Conservation (phyloP, 2,329 filamentous ascomycete species). For the Trichophyton simii region DNA sequence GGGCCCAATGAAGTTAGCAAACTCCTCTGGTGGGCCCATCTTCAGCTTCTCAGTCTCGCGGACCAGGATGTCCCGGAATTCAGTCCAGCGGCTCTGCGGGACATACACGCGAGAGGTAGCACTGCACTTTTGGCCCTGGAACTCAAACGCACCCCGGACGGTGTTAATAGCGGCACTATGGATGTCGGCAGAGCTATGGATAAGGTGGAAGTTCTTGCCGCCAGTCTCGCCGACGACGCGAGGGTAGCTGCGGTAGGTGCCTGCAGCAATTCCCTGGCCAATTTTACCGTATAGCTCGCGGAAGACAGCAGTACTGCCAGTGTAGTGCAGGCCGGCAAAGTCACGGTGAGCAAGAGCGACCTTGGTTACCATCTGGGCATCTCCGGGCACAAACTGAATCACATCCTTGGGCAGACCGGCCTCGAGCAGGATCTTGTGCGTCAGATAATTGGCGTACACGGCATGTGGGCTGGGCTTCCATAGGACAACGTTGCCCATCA, state of each 20-base stretch:
- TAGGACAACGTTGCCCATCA: slow-evolving; percentile 87
- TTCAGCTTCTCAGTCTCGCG: slow-evolving; percentile 53
- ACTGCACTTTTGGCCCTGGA: slow-evolving; percentile 83
- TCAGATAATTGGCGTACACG: slow-evolving; percentile 79
- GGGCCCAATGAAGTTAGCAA: slow-evolving; percentile 67
- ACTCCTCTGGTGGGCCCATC: too few relatives aligned
- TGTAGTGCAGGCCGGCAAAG: slow-evolving; percentile 89
- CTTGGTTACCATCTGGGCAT: slow-evolving; percentile 72
- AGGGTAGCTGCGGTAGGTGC: slow-evolving; percentile 72
- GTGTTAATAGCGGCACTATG: slow-evolving; percentile 70
- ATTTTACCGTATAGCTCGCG: slow-evolving; percentile 78
- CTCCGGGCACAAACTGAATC: slow-evolving; percentile 85
- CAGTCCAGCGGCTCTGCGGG: slow-evolving; percentile 59
- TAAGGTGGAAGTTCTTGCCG: slow-evolving; percentile 84
- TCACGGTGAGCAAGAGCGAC: slow-evolving; percentile 62
- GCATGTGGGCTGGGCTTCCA: slow-evolving; percentile 90
- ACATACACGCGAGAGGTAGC: slow-evolving; percentile 72
- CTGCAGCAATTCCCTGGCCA: slow-evolving; percentile 65
- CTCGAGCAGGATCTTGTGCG: slow-evolving; percentile 83
- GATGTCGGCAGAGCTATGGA: slow-evolving; percentile 66
- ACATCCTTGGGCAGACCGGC: slow-evolving; percentile 80
- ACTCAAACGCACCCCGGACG: slow-evolving; percentile 78
- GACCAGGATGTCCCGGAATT: slow-evolving; percentile 55
- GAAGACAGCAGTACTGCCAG: slow-evolving; percentile 85
- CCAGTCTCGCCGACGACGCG: slow-evolving; percentile 83